These are phyloP conservation scores for Yamadazyma kitorensis DNA, from an alignment of 805 yeast species.

Conservation along the genomic window DNA sequence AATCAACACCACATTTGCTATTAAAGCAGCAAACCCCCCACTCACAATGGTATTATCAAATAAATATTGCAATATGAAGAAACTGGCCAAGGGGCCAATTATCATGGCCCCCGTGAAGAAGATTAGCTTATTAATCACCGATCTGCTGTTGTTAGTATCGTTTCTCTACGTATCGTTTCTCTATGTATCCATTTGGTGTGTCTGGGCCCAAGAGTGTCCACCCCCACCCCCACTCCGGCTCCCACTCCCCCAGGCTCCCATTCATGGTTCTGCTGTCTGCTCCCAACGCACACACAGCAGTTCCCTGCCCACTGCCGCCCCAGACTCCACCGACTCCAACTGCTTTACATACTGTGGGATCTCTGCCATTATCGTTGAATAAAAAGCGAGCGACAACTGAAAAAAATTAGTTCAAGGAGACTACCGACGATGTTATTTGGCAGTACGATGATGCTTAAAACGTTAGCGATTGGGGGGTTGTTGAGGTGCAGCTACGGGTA, in stretches of 20 bases:
- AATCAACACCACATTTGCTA: slow-evolving; percentile 70
- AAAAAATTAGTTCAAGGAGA: slow-evolving; percentile 13
- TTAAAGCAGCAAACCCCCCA: slow-evolving; percentile 78
- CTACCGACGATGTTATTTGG: slow-evolving; percentile 5
- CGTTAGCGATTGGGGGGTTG: background rate
- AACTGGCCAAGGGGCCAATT: slow-evolving; percentile 58
- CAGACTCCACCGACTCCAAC: too few relatives aligned
- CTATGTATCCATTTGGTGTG: too few relatives aligned
- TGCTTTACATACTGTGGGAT: slow-evolving; percentile 37
- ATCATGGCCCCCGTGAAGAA: slow-evolving; percentile 79
- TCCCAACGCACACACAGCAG: too few relatives aligned
- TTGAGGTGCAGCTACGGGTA: too few relatives aligned
- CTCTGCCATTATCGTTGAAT: slow-evolving; percentile 23
- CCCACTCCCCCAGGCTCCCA: too few relatives aligned
- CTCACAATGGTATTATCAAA: slow-evolving; percentile 58
- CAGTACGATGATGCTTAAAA: too few relatives aligned
- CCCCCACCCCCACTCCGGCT: slow-evolving; percentile 1
- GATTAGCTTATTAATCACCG: slow-evolving; percentile 65
- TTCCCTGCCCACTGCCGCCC: too few relatives aligned
- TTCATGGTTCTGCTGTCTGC: too few relatives aligned
- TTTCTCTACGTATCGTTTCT: too few relatives aligned
- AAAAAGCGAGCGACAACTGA: slow-evolving; percentile 6
- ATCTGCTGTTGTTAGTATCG: too few relatives aligned
- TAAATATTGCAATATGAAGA: slow-evolving; percentile 52
- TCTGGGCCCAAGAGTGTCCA: slow-evolving; percentile 1